A percentile compares a stretch with the other conserved stretches of the same genome.
phyloP scores from a whole-genome alignment of 352 stramenopile species.

The Phytophthora boehmeriae region DNA sequence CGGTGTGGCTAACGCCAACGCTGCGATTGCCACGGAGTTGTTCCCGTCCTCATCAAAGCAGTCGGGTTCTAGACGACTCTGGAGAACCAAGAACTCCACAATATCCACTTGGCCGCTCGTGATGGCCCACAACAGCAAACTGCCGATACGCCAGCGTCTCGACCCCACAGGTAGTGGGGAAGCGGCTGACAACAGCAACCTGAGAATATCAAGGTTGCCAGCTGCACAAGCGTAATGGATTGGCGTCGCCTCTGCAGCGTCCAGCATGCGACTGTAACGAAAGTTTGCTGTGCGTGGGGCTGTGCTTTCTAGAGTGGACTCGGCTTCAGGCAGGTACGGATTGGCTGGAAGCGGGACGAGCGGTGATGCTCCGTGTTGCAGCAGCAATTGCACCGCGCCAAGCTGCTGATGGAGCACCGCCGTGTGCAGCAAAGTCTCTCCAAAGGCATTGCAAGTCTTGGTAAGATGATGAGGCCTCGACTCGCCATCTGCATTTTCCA shows the following conservation, averaged over 20 bases:
- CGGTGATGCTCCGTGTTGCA: slow-evolving; percentile 53
- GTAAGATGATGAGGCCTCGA: slow-evolving; percentile 4
- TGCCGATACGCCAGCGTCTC: slow-evolving; percentile 40
- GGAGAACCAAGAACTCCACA: slow-evolving; percentile 55
- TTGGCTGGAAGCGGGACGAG: slow-evolving; percentile 39
- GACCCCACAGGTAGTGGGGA: slow-evolving; percentile 17
- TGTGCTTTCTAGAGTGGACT: slow-evolving; percentile 50
- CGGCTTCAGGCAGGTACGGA: slow-evolving; percentile 5
- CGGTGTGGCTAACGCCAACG: slow-evolving; percentile 40
- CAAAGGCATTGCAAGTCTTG: slow-evolving; percentile 43
- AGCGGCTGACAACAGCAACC: slow-evolving; percentile 45
- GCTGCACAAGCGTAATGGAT: slow-evolving; percentile 69
- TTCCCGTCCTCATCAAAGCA: slow-evolving; percentile 81
- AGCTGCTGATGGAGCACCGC: slow-evolving; percentile 66
- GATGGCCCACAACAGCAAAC: slow-evolving; percentile 74
- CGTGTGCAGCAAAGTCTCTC: slow-evolving; percentile 71
- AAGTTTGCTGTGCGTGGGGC: slow-evolving; percentile 63
- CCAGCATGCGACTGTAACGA: slow-evolving; percentile 56
- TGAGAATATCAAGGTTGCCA: slow-evolving; percentile 63
- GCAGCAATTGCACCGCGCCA: slow-evolving; percentile 52
- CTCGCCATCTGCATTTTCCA: slow-evolving; percentile 7
- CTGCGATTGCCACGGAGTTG: slow-evolving; percentile 61
- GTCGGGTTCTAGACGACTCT: slow-evolving; percentile 50
- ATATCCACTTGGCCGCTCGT: slow-evolving; percentile 35
- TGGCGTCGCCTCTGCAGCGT: slow-evolving; percentile 59